Percentiles rank a stretch among this genome's conserved stretches.
These are phyloP conservation scores for Cutaneotrichosporon sp. DNA, from an alignment of 1,284 basidiomycete genomes.

Conservation along the genomic window DNA sequence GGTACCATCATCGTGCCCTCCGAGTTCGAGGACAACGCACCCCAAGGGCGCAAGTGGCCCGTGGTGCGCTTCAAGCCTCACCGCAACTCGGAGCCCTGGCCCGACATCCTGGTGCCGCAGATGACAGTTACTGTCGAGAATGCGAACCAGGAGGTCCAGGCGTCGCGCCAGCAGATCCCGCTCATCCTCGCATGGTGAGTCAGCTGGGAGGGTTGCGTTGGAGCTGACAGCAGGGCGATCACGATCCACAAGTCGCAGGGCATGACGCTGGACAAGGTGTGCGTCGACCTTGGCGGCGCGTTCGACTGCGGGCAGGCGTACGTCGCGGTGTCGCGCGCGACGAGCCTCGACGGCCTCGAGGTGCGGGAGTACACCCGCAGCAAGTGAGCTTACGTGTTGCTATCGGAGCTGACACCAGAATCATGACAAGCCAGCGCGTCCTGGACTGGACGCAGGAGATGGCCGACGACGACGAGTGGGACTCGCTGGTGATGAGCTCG, in stretches of 20 bases:
- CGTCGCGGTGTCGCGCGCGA: constrained; percentile 44
- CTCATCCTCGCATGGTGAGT: constrained; percentile 22
- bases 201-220: neutral
- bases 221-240: constrained; percentile 29
- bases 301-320: constrained; percentile 54
- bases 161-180: constrained; percentile 14
- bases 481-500: neutral
- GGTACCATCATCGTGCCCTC: neutral
- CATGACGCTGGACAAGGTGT: constrained; percentile 70
- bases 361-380: constrained; percentile 13
- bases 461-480: constrained; percentile 14
- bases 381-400: neutral
- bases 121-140: constrained; percentile 8
- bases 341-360: constrained; percentile 37
- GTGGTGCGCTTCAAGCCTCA: constrained; percentile 37
- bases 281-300: constrained; percentile 50
- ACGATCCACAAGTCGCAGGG: constrained; percentile 52
- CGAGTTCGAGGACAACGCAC: neutral
- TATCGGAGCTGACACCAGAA: constrained; percentile 8
- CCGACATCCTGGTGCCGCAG: constrained; percentile 1
- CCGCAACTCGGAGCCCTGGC: constrained; percentile 6
- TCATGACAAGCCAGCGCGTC: constrained; percentile 13
- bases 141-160: constrained; percentile 4
- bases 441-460: constrained; percentile 15
- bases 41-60: constrained; percentile 26